These are phyloP conservation scores for Eleusine coracana DNA, from an alignment of 176 grass and related monocot genomes.

Conservation along the genomic window DNA sequence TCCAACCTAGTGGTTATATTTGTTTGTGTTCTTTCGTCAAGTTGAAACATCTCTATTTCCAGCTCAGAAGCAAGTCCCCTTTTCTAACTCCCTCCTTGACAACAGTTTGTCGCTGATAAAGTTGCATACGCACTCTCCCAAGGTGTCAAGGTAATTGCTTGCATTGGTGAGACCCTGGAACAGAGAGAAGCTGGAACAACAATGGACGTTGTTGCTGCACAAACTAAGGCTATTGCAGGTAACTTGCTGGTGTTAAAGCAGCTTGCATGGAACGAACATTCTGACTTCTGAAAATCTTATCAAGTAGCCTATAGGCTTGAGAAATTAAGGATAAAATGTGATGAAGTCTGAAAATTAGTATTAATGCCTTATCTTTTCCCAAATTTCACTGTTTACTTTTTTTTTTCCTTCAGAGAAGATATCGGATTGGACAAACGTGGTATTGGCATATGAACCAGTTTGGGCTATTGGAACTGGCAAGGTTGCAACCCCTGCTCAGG, in stretches of 20 bases:
- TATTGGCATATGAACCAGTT: slow-evolving; percentile 91
- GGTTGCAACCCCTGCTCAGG: slow-evolving; percentile 82
- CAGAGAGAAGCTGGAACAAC: slow-evolving; percentile 80
- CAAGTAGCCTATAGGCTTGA: not conserved
- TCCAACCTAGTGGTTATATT: not conserved
- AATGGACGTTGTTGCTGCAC: slow-evolving; percentile 71
- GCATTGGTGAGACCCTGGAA: slow-evolving; percentile 89
- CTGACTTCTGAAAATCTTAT: not conserved
- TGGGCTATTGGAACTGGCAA: slow-evolving; percentile 96
- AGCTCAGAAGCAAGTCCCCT: not conserved
- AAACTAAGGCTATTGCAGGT: slow-evolving; percentile 84
- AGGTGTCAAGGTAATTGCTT: slow-evolving; percentile 91
- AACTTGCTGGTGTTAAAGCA: slow-evolving; percentile 23
- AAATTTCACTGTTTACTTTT: slow-evolving; percentile 5
- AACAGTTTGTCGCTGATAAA: slow-evolving; percentile 86
- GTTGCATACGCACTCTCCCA: slow-evolving; percentile 80
- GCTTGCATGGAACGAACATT: slow-evolving; percentile 7
- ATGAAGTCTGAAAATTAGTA: slow-evolving; percentile 17
- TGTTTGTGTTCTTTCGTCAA: slow-evolving; percentile 1
- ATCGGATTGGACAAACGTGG: slow-evolving; percentile 74
- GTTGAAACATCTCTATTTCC: not conserved
- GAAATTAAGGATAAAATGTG: not conserved
- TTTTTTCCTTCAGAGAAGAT: slow-evolving; percentile 62
- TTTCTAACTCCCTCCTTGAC: slow-evolving; percentile 12
- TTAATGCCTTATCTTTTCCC: not conserved